Evolutionary conservation across 2,329 filamentous ascomycete species (phyloP).

Genomic region (Peltaster fructicola): DNA sequence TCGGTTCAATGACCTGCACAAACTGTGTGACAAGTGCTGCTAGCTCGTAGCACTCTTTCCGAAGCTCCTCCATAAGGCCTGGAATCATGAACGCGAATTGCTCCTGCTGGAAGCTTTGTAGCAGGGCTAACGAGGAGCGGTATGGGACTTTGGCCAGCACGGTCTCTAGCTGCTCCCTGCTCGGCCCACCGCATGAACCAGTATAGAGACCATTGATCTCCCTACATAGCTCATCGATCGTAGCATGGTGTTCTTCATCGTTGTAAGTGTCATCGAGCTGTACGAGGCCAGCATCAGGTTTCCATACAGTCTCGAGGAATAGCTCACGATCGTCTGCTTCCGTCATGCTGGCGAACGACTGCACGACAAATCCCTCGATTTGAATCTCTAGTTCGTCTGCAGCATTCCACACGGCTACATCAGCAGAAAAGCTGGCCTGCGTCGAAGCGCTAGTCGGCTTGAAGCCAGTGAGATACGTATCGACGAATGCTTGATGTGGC

Average conservation of each 20-base stretch:
- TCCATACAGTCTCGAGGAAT: slow-evolving; percentile 1
- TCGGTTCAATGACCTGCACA: neutral
- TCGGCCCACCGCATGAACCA: neutral
- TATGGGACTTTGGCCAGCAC: too few relatives aligned
- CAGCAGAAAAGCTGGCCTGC: neutral
- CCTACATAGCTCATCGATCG: slow-evolving; percentile 1
- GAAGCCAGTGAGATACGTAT: neutral
- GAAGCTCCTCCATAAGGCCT: neutral
- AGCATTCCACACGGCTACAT: neutral
- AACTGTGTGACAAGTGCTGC: neutral
- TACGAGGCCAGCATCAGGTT: too few relatives aligned
- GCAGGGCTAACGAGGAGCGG: neutral
- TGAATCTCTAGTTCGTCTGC: neutral
- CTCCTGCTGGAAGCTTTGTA: neutral
- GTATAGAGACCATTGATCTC: slow-evolving; percentile 1
- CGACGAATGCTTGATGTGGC: slow-evolving; percentile 1
- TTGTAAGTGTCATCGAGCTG: too few relatives aligned
- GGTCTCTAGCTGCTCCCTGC: neutral
- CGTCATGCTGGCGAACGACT: slow-evolving; percentile 1
- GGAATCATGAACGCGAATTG: neutral
- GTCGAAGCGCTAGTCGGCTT: neutral
- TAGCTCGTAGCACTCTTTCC: slow-evolving; percentile 1
- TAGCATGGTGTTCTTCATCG: neutral
- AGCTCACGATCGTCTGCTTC: slow-evolving; percentile 1
- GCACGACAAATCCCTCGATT: neutral